phyloP scores from a whole-genome alignment of 768 basidiomycete species.

The Pholiota microspora region DNA sequence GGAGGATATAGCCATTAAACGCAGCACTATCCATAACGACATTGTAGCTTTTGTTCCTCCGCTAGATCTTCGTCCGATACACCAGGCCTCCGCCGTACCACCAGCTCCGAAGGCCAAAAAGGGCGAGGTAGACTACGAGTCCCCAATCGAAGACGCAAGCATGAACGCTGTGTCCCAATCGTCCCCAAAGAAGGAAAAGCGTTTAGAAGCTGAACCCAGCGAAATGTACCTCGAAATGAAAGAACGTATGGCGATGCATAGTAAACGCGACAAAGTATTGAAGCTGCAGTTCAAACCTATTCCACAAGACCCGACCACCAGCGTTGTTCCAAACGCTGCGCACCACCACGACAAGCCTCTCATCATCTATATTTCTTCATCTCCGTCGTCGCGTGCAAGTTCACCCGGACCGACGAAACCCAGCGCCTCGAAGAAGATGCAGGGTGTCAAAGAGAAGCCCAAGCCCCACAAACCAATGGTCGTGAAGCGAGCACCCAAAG shows the following conservation, averaged over 20 bases:
- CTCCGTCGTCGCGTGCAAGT: conserved; percentile 29
- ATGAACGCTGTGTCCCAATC: conserved; percentile 6
- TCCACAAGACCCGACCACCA: conserved; percentile 8
- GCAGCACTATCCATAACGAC: not conserved
- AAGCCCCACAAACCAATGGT: conserved; percentile 13
- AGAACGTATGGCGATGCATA: conserved; percentile 32
- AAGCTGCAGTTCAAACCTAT: conserved; percentile 20
- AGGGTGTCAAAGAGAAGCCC: conserved; percentile 5
- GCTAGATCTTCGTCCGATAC: conserved; percentile 17
- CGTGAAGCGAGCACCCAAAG: not conserved
- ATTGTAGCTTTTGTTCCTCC: conserved; percentile 6
- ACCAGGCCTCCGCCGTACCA: not conserved
- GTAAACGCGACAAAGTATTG: conserved; percentile 27
- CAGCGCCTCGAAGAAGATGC: conserved; percentile 9
- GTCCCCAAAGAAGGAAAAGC: conserved; percentile 10
- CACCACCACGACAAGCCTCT: conserved; percentile 24
- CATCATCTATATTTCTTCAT: conserved; percentile 29
- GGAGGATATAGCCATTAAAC: not conserved
- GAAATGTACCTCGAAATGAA: conserved; percentile 31
- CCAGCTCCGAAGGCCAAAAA: conserved; percentile 1
- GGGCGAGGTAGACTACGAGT: conserved; percentile 22
- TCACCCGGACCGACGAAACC: conserved; percentile 22
- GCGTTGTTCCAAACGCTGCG: conserved; percentile 7
- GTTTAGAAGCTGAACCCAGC: conserved; percentile 24
- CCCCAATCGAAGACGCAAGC: conserved; percentile 33